These are phyloP conservation scores for Diaporthe sp. DNA, from an alignment of 2,329 filamentous ascomycete genomes.

Conservation along the genomic window DNA sequence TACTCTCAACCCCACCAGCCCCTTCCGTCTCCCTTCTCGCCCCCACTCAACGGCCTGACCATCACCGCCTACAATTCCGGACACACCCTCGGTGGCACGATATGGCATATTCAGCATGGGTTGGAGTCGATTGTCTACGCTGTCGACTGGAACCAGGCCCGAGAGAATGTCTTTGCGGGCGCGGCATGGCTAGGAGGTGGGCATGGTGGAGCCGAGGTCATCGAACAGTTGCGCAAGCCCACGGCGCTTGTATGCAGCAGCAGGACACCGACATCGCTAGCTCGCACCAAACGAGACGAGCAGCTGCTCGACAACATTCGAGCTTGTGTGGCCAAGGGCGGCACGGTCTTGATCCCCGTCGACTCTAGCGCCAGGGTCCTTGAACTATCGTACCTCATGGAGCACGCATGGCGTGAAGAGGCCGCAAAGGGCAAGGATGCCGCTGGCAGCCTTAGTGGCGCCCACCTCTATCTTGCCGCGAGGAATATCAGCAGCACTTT, in stretches of 20 bases:
- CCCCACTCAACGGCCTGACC: slow-evolving; percentile 89
- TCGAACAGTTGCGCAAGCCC: slow-evolving; percentile 92
- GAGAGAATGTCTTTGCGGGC: slow-evolving; percentile 93
- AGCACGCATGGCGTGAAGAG: slow-evolving; percentile 88
- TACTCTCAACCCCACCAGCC: slow-evolving; percentile 98
- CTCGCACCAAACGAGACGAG: slow-evolving; percentile 86
- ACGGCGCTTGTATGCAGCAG: slow-evolving; percentile 95
- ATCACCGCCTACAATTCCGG: slow-evolving; percentile 98
- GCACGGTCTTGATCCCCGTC: slow-evolving; percentile 92
- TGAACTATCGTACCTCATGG: slow-evolving; percentile 91
- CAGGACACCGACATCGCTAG: slow-evolving; percentile 79
- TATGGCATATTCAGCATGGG: slow-evolving; percentile 98
- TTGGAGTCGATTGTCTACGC: slow-evolving; percentile 98
- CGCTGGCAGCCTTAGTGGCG: slow-evolving; percentile 58
- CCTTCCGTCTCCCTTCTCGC: slow-evolving; percentile 86
- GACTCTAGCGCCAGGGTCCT: slow-evolving; percentile 96
- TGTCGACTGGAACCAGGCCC: slow-evolving; percentile 98
- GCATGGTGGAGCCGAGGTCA: slow-evolving; percentile 83
- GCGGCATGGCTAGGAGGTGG: slow-evolving; percentile 91
- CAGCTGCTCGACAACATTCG: slow-evolving; percentile 86
- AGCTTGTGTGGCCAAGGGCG: slow-evolving; percentile 82
- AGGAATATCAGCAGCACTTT: slow-evolving; percentile 90
- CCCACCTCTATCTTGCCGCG: slow-evolving; percentile 85
- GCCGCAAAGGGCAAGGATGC: slow-evolving; percentile 63
- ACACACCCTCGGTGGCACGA: slow-evolving; percentile 94